Base-by-base conservation (phyloP, 2,329 filamentous ascomycete genomes). In the Aspergillus texensis region DNA sequence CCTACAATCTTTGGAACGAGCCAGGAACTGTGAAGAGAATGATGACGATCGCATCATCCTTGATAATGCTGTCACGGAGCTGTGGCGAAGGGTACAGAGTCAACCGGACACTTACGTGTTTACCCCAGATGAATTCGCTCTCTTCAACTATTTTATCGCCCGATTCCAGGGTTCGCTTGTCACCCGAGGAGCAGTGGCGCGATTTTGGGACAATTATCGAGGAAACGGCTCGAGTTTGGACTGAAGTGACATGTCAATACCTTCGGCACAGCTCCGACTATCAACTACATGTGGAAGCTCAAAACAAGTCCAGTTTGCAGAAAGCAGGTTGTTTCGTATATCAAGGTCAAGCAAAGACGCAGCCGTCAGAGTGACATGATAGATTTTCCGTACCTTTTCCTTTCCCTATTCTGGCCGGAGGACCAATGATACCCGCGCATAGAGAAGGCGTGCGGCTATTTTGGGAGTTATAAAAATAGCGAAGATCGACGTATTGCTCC, bases 101-200 rank as follows among this genome's bases (percentile, higher is more conserved):
- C 81, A 89, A 36, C 91, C 91, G 1, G 75, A 79, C 58, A 82
- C 82, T n/a, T 96, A 94, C 77, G 78, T 95, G 67, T 88, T 96
- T 81, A 88, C 83, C 39, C 83, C 85, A 66, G 88, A 92, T 77
- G 92, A 96, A 79, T 96, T 95, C 72, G 88, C 91, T 60, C 84
- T 96, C 64, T 93, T 96, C 86, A 96, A 95, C 81, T 94, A 90
- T 78, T 94, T 91, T 77, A 89, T 91, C 66, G 79, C 85, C 66
- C 86, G 89, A 11, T 93, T 90, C 73, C 76, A 80, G 34, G 85
- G 86, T 64, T 80, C 79, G 19, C 73, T 77, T 30, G 72, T 85
- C 56, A 82, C 85, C 26, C 81, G 82, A 69, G 78, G 77, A 58
- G 85, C 85, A 12, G 83, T 86, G 58, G 83, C 80, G 65, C 83